Base-by-base conservation (phyloP, 1,139 yeast genomes). In the Protomyces arabidopsidicola region DNA sequence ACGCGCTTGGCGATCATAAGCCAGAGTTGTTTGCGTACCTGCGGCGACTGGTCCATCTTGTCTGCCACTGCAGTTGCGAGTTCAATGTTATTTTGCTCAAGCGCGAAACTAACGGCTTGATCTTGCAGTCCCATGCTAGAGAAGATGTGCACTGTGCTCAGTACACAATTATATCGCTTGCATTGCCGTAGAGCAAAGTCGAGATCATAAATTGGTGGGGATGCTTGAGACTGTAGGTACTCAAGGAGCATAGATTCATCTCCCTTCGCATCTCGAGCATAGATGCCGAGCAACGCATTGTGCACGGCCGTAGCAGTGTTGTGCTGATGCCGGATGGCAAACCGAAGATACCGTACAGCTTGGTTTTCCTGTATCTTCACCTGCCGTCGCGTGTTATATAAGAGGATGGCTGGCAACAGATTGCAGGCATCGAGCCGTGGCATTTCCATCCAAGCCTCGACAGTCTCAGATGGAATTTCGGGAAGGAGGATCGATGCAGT, bases 171-270 rank as follows among this genome's bases (percentile, higher is more conserved):
- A 70, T 83, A 81, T 59, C 81, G 81, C 60, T 87, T 79, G 70
- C 96, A 88, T 50, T 90, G 75, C 64, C 98, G 78, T 53, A 93
- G 75, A 1, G 91, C 83, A 69, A 88, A 88, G 69, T 89, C 90
- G 1, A 84, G 76, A 71, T 90, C 95, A 71, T 81, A 87, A 70
- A 68, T 75, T 12, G 64, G 64, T 50, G 74, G 68, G 5, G 70
- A 63, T 31, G 69, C 71, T 59, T 70, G 71, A 22, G 65, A 63
- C 38, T 82, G 82, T 60, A 86, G 73, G 68, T 83, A 84, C 22
- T 76, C 75, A 56, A 86, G 73, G n/a, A 81, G 73, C 66, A 81
- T 77, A 55, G 75, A 71, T 68, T 78, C 81, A 65, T 75, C 74
- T 2, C 72, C 70, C 0, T 71, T 73, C 1, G 84, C 82, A 69